Evolutionary conservation across 2,329 filamentous ascomycete species (phyloP), one percentile per base, ranked within the genome.

Genomic region (Cordyceps pruinosa): DNA sequence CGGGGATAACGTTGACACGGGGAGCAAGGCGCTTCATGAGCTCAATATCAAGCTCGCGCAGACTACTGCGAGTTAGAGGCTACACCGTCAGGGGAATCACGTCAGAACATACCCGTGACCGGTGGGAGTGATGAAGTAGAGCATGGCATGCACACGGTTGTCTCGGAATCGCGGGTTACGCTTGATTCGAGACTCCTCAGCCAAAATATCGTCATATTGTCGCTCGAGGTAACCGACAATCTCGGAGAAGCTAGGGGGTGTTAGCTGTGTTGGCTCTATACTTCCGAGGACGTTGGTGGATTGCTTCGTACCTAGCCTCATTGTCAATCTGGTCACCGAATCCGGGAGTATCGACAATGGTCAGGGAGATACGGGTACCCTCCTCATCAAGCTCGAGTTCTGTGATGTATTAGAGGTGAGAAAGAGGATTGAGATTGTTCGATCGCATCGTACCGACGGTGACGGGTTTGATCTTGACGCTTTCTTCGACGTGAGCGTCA

Each of bases 291-390:
- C 48, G 12, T 21, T 37, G n/a, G 5, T 23, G 30, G 48, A 66
- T 60, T 59, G 61, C 28, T 49, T 41, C 45, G 67, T 82, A 92
- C 89, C 91, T 96, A 70, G 91, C 90, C 80, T 99, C 94, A 73
- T 99, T 99, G 79, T 99, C 94, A 71, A 99, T 96, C 78, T 96
- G 91, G 76, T 99, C 94, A 72, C 94, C 94, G 68, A 99, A 99
- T 61, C 94, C 94, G 62, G 94, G 94, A 53, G 94, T 99, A 74
- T 99, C 94, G 68, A 99, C 94, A 69, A 99, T 96, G 69, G 94
- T 99, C 72, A 99, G 81, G 58, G 92, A 97, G 73, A 99, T 97
- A 66, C 94, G 90, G 57, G 94, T 97, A 70, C 94, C 94, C 77
- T 99, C 94, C 77, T 99, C 94, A 66, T 99, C 94, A 69, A 99